Evolutionary conservation across 305 asterid genomes (phyloP), one percentile per base, ranked within the genome.

Genomic region (Solanum hybrid): DNA sequence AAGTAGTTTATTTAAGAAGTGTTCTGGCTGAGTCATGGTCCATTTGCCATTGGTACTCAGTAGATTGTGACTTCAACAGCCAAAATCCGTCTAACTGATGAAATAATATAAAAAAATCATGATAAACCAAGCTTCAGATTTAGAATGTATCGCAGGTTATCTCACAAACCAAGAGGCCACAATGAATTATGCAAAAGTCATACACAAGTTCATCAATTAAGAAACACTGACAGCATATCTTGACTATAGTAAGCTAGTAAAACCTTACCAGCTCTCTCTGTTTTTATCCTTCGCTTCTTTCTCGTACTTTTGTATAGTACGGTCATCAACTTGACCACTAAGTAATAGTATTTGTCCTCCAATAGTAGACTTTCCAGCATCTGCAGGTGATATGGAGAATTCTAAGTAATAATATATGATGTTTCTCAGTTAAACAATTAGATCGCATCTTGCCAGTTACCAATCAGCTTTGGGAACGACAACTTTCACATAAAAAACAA

Each of bases 211-310:
- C 85, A 40, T 29, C 40, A 51, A 75, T 72, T 40, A 87, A 38
- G 84, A 31, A 87, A 42, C 71, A 87, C 26, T 29, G 35, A 40
- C 11, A 87, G 40, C 66, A 72, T 86, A 69, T 82, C 56, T 88
- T 82, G 51, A 4, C 27, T 76, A 88, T 77, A 71, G 11, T 60
- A 80, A 24, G 88, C 77, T 60, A 86, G 86, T 60, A 81, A 91
- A 90, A 85, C 91, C 95, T 92, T 92, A 97, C 99, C 99, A 97
- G 92, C 99, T 97, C 94, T 97, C 99, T 91, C 99, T 94, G 89
- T 96, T 96, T 90, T 98, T 98, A n/a, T 98, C 98, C 90, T 98
- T 97, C 32, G 99, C 99, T 92, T 97, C 99, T 94, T 95, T 98
- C 92, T 98, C 99, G 69, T 96, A 98, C 88, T 98, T 96, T 90